phyloP scores from a whole-genome alignment of 192 early-diverging fungal genomes.

The Linnemannia schmuckeri region DNA sequence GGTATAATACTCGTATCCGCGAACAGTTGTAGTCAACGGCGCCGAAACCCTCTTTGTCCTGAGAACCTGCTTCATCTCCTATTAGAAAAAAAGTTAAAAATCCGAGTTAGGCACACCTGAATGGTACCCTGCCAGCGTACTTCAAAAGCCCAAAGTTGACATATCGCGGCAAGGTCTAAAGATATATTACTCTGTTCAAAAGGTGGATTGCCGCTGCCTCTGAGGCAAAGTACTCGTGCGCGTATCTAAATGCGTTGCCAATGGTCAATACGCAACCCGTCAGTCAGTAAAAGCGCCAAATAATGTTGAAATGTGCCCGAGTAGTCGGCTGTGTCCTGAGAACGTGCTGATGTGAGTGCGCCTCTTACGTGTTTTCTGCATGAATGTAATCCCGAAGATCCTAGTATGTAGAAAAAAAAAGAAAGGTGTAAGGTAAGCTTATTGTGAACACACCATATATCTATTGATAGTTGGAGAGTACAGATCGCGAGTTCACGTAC shows the following conservation, averaged over 20 bases:
- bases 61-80: constrained; percentile 69
- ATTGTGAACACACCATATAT: background rate
- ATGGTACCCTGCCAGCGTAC: background rate
- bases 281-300: constrained; percentile 10
- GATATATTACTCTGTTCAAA: constrained; percentile 32
- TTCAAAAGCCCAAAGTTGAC: background rate
- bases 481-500: constrained; percentile 37
- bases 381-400: constrained; percentile 61
- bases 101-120: too few relatives aligned
- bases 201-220: constrained; percentile 47
- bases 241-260: constrained; percentile 39
- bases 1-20: constrained; percentile 69
- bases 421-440: background rate
- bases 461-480: background rate
- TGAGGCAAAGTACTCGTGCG: constrained; percentile 44
- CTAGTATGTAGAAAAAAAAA: constrained; percentile 35
- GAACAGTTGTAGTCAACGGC: constrained; percentile 60
- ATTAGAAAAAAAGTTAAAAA: background rate
- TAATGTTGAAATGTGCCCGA: too few relatives aligned
- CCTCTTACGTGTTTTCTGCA: constrained; percentile 64
- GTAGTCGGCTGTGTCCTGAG: constrained; percentile 6
- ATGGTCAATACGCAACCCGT: constrained; percentile 18
- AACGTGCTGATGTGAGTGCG: background rate
- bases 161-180: background rate
- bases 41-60: constrained; percentile 54